Percentiles rank a stretch among this genome's conserved stretches.
These are phyloP conservation scores for Kluyveromyces dobzhanskii DNA, from an alignment of 805 yeast genomes.

Conservation along the genomic window DNA sequence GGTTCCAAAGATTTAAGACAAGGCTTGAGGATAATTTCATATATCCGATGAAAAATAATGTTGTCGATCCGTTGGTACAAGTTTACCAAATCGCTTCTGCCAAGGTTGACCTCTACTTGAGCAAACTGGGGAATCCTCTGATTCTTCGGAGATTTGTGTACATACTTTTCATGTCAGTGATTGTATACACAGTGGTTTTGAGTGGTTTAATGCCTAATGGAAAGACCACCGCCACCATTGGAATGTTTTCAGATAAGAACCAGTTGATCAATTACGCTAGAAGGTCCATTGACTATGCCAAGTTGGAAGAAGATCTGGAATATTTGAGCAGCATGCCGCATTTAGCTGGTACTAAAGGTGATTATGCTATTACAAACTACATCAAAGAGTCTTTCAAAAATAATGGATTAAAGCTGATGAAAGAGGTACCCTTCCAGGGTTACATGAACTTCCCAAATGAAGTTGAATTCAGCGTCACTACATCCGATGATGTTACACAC, in stretches of 20 bases:
- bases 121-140: conserved; percentile 75
- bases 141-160: conserved; percentile 72
- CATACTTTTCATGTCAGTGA: conserved; percentile 51
- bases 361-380: conserved; percentile 59
- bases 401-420: conserved; percentile 44
- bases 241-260: conserved; percentile 56
- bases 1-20: conserved; percentile 13
- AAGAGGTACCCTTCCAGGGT: conserved; percentile 37
- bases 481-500: conserved; percentile 19
- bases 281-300: conserved; percentile 43
- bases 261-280: conserved; percentile 42
- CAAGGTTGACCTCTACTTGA: conserved; percentile 48
- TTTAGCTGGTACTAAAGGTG: conserved; percentile 83
- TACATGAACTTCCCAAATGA: conserved; percentile 59
- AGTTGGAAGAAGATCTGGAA: conserved; percentile 58
- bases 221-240: conserved; percentile 33
- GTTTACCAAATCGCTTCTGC: conserved; percentile 27
- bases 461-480: conserved; percentile 17
- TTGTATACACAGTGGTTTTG: conserved; percentile 49
- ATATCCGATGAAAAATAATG: conserved; percentile 31
- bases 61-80: conserved; percentile 42
- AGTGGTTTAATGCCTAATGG: conserved; percentile 46
- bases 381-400: conserved; percentile 49
- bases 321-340: conserved; percentile 79
- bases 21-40: conserved; percentile 28